phyloP scores from a whole-genome alignment of 2,329 filamentous ascomycete genomes.

The Colletotrichum sp. region DNA sequence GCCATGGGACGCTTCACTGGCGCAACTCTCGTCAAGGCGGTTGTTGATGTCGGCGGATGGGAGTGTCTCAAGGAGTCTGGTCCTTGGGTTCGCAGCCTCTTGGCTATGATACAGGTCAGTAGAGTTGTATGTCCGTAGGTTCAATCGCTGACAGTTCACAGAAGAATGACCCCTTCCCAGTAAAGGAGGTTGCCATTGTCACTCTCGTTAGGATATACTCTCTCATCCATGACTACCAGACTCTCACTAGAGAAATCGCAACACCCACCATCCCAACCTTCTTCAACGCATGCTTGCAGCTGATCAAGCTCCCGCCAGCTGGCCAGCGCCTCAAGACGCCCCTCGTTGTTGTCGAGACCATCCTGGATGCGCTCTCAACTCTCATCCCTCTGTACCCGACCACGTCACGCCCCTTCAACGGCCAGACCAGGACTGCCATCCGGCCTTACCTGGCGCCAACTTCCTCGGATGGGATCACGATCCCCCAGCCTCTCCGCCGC shows the following conservation, averaged over 20 bases:
- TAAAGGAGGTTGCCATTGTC: conserved; percentile 78
- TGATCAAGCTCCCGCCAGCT: conserved; percentile 54
- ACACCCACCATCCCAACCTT: conserved; percentile 81
- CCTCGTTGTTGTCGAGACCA: conserved; percentile 63
- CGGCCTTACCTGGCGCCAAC: conserved; percentile 69
- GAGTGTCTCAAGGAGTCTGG: conserved; percentile 76
- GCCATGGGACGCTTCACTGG: conserved; percentile 79
- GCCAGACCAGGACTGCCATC: conserved; percentile 68
- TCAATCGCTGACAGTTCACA: conserved; percentile 37
- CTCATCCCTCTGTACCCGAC: conserved; percentile 83
- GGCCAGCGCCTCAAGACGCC: conserved; percentile 45
- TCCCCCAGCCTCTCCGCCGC: conserved; percentile 57
- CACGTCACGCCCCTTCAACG: conserved; percentile 77
- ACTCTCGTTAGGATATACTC: conserved; percentile 84
- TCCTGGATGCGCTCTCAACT: conserved; percentile 73
- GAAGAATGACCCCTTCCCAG: conserved; percentile 78
- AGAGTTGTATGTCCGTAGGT: conserved; percentile 10
- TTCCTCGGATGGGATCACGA: conserved; percentile 50
- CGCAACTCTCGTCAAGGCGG: conserved; percentile 78
- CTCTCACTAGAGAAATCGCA: conserved; percentile 84
- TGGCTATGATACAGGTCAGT: conserved; percentile 74
- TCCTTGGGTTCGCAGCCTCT: conserved; percentile 78
- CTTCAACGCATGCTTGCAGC: conserved; percentile 73
- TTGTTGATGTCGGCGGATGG: conserved; percentile 84
- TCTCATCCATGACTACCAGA: conserved; percentile 81